Evolutionary conservation across 108 stramenopile genomes (phyloP), one percentile per base, ranked within the genome.

Genomic region (Nitzschia inconspicua): DNA sequence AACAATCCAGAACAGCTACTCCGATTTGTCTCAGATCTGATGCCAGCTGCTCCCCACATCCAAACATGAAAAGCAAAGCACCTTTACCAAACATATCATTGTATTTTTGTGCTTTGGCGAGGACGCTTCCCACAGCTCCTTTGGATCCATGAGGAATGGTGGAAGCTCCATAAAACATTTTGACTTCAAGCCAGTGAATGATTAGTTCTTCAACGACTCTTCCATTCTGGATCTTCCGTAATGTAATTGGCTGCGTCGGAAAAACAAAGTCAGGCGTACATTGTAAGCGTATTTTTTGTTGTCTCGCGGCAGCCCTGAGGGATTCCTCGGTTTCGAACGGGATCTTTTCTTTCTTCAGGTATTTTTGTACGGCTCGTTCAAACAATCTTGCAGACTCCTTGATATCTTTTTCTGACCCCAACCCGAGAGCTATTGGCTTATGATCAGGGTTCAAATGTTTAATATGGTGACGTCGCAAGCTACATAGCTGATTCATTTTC

Each of bases 111-210:
- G 63, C 61, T 43, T 69, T 85, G 30, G 62, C 23, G 25, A 84
- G 36, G 27, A 89, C 40, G 48, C 42, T 53, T 10, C 88, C 88
- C 9, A 89, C 84, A 2, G 84, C 88, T 58, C 82, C 81, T 37
- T 32, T 53, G 22, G 64, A 65, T 7, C 71, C 80, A 10, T 51
- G 27, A 3, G 79, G 77, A 42, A 89, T 85, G 43, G 77, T 80
- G 42, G 70, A 75, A 39, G 88, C 88, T 22, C 84, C 88, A 58
- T 86, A 89, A 60, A 85, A 89, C 84, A 86, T 89, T 72, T 89
- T 89, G 51, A 63, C 84, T 52, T 89, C 84, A 13, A 86, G 75
- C 87, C 87, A 88, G 52, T 80, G 42, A 47, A 88, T 79, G 25
- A 30, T 72, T 36, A 43, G 46, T 16, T 52, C 52, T 35, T 31